Base-by-base conservation (phyloP, 371 early-diverging fungal genomes). In the Zychaea mexicana region DNA sequence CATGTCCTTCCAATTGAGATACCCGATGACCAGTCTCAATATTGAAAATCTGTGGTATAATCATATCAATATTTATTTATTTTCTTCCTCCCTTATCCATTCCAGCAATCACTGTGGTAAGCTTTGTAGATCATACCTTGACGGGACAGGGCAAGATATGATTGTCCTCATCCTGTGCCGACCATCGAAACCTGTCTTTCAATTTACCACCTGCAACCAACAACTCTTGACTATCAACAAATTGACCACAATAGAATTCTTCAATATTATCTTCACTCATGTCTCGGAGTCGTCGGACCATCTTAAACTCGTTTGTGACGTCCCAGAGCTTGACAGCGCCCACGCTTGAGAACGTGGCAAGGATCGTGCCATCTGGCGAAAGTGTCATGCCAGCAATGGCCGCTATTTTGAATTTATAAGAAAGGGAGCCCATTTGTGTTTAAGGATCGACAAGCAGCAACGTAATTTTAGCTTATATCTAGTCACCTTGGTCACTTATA, bases 71-170 rank as follows among this genome's bases (percentile, higher is more conserved):
- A 47, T 26, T 33, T 24, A 38, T 10, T 6, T 30, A 17, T 9
- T 33, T 38, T 13, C 10, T 19, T 26, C 2, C 45, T 32, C 52
- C n/a, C 52, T 15, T 31, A 6, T 31, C 30, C 39, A 42, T 6
- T 52, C 24, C 3, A 19, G 6, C n/a, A 49, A 22, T n/a, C n/a
- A n/a, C n/a, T n/a, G n/a, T n/a, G n/a, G n/a, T n/a, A n/a, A n/a
- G n/a, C n/a, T n/a, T n/a, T n/a, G 12, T 19, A 9, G 24, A 17
- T 39, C 39, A 46, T 66, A 86, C 85, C 71, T 96, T 96, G 33
- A 96, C 79, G 3, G 94, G 91, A 62, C 95, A 94, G 1, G 93
- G 92, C 60, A 96, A 66, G 56, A 96, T 94, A 64, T 94, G 94
- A 68, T 94, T 95, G 69, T 96, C 96, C 5, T 92, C 91, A 64